Evolutionary conservation across 495 filamentous ascomycete species (phyloP).

Genomic region (Aspergillus nidulans): DNA sequence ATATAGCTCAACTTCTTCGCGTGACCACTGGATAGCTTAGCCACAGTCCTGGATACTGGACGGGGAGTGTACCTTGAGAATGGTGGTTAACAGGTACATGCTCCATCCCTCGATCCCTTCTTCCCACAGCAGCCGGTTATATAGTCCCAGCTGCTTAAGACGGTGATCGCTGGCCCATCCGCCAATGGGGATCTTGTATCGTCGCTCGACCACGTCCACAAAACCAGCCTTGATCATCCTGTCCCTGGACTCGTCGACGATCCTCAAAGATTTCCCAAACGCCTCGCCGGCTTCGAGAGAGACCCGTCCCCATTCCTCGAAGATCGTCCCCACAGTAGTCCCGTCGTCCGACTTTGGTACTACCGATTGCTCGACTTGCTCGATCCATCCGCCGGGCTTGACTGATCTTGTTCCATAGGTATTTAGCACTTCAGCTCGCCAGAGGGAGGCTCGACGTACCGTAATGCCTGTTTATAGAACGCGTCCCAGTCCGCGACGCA

Average conservation of each 20-base stretch:
- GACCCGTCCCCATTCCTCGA: conserved; percentile 6
- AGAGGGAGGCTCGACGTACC: background rate
- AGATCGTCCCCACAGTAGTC: conserved; percentile 3
- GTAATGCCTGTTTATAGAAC: conserved; percentile 1
- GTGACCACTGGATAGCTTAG: background rate
- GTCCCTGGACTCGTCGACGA: conserved; percentile 4
- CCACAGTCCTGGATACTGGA: background rate
- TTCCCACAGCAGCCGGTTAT: conserved; percentile 11
- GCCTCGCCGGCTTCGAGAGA: conserved; percentile 13
- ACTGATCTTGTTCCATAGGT: conserved; percentile 17
- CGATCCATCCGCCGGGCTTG: conserved; percentile 39
- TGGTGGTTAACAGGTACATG: conserved; percentile 1
- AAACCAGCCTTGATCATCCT: conserved; percentile 19
- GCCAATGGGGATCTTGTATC: conserved; percentile 15
- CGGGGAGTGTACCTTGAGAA: background rate
- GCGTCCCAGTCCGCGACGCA: conserved; percentile 9
- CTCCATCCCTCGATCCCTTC: conserved; percentile 6
- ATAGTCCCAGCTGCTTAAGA: conserved; percentile 18
- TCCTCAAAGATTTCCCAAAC: conserved; percentile 13
- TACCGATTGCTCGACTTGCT: conserved; percentile 34
- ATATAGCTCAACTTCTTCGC: conserved; percentile 8
- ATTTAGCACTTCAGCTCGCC: background rate
- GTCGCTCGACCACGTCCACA: conserved; percentile 13
- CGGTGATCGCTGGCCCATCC: conserved; percentile 18
- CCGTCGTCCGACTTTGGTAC: conserved; percentile 27